Evolutionary conservation across 495 filamentous ascomycete species (phyloP).

Genomic region (Tuber aestivum): DNA sequence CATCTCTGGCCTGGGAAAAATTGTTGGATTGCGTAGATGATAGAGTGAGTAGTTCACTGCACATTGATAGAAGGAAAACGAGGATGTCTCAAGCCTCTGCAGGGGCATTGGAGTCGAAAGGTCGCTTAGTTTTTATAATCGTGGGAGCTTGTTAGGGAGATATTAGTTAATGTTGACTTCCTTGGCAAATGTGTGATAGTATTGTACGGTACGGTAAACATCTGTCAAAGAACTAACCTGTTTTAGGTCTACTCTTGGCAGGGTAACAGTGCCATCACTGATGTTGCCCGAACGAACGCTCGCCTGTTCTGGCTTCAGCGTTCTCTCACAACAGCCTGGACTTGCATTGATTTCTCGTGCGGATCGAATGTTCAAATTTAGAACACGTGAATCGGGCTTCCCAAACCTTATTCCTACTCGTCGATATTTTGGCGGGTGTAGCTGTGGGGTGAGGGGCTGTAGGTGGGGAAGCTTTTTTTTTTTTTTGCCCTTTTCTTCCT

Average conservation of each 20-base stretch:
- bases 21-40: neutral
- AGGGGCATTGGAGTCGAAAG: neutral
- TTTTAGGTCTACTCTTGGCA: neutral
- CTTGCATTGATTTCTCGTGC: neutral
- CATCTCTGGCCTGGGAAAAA: neutral
- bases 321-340: neutral
- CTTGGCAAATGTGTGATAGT: too few relatives aligned
- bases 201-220: neutral
- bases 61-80: neutral
- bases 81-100: neutral
- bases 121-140: neutral
- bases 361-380: constrained; percentile 4
- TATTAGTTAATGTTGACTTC: neutral
- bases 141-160: too few relatives aligned
- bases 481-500: neutral
- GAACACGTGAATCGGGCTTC: neutral
- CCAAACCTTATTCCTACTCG: neutral
- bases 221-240: neutral
- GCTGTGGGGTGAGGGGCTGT: neutral
- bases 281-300: neutral
- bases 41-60: neutral
- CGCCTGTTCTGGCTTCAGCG: neutral
- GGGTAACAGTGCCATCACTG: neutral
- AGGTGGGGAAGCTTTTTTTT: neutral
- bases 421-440: neutral